A percentile compares a stretch with the other conserved stretches of the same genome.
Conservation (phyloP, 202 grass and related monocot species). For the Panicum hallii region DNA sequence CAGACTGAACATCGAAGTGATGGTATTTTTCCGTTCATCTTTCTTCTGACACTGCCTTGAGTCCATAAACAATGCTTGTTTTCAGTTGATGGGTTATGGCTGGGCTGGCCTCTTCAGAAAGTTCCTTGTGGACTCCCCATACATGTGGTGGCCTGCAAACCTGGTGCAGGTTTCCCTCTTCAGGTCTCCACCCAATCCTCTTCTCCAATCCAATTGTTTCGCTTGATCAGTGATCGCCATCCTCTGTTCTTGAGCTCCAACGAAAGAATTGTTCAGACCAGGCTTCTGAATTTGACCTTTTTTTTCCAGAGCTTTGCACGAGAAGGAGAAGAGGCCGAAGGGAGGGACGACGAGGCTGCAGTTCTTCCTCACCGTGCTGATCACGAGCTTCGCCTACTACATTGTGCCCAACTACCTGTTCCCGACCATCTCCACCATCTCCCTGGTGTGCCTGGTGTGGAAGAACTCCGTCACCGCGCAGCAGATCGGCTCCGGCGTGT, state of each 20-base stretch:
- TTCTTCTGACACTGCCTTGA: not conserved
- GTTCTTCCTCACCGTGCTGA: conserved; percentile 73
- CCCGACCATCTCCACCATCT: conserved; percentile 77
- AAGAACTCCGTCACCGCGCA: conserved; percentile 68
- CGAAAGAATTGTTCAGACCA: not conserved
- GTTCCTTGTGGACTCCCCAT: conserved; percentile 81
- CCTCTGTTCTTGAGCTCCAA: not conserved
- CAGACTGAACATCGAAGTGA: not conserved
- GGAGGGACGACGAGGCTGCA: conserved; percentile 65
- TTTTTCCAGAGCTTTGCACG: conserved; percentile 68
- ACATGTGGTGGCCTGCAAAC: conserved; percentile 91
- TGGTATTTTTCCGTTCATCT: not conserved
- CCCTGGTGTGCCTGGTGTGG: conserved; percentile 67
- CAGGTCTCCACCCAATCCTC: conserved; percentile 33
- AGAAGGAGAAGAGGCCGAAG: conserved; percentile 67
- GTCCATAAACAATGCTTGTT: not conserved
- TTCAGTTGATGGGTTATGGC: conserved; percentile 78
- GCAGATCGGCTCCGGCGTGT: conserved; percentile 77
- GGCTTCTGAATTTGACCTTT: not conserved
- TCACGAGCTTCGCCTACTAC: conserved; percentile 80
- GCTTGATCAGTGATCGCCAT: not conserved
- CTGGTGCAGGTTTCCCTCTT: conserved; percentile 88
- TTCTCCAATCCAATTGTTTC: not conserved
- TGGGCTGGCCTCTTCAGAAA: conserved; percentile 85
- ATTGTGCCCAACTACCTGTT: conserved; percentile 81